Percentiles rank a stretch among this genome's conserved stretches.
These are phyloP conservation scores for Thalassiosira mediterranea DNA, from an alignment of 352 stramenopile genomes.

Conservation along the genomic window DNA sequence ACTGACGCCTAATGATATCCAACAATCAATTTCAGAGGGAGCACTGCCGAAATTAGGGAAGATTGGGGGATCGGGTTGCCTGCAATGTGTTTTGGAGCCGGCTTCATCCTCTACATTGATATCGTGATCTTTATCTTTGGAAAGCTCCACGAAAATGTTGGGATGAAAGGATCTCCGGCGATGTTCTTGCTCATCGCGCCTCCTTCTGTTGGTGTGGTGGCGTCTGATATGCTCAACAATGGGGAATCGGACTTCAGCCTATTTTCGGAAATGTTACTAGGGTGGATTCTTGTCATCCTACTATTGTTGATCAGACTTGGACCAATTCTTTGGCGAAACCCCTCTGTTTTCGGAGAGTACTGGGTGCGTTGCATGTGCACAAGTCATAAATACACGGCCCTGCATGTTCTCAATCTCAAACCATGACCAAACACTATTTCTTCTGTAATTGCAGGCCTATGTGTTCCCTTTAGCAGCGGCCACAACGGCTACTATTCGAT, in stretches of 20 bases:
- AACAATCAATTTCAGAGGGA: too few relatives aligned
- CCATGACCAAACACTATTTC: too few relatives aligned
- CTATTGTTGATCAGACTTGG: slow-evolving; percentile 38
- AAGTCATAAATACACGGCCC: too few relatives aligned
- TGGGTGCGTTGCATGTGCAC: too few relatives aligned
- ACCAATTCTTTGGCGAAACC: slow-evolving; percentile 16
- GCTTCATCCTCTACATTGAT: slow-evolving; percentile 47
- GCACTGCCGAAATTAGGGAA: slow-evolving; percentile 35
- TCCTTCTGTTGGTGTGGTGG: slow-evolving; percentile 30
- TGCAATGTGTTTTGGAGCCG: slow-evolving; percentile 45
- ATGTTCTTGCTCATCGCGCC: slow-evolving; percentile 49
- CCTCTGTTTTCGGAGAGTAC: slow-evolving; percentile 44
- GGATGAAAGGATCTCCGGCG: slow-evolving; percentile 26
- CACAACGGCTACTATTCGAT: too few relatives aligned
- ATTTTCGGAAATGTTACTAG: slow-evolving; percentile 21
- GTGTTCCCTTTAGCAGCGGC: too few relatives aligned
- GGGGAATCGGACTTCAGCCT: slow-evolving; percentile 14
- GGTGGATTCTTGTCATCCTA: slow-evolving; percentile 37
- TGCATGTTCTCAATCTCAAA: too few relatives aligned
- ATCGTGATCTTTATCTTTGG: slow-evolving; percentile 40
- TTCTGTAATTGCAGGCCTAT: too few relatives aligned
- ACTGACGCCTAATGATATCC: too few relatives aligned
- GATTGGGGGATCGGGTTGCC: slow-evolving; percentile 40
- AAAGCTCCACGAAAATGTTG: slow-evolving; percentile 24
- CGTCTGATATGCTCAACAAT: slow-evolving; percentile 32